phyloP scores from a whole-genome alignment of 2,329 filamentous ascomycete species.

The Madurella mycetomatis region DNA sequence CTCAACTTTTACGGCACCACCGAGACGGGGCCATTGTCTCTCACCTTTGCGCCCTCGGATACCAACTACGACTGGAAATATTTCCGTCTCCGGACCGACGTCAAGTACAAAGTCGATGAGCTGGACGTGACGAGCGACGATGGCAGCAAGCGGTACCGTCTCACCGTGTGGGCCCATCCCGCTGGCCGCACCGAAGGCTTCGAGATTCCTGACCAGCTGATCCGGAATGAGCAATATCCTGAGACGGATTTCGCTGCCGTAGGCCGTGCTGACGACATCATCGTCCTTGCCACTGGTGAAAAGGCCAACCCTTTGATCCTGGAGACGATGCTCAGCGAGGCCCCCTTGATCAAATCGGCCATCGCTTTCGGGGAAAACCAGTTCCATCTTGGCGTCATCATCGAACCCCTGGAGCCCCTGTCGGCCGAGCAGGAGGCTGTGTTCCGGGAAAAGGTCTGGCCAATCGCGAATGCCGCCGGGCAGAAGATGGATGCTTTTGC shows the following conservation, averaged over 20 bases:
- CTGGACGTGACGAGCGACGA: background rate
- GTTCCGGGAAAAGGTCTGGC: background rate
- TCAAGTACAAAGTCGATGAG: background rate
- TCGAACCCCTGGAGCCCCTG: background rate
- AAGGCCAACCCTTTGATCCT: background rate
- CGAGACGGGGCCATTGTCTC: background rate
- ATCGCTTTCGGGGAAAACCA: background rate
- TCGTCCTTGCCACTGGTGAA: background rate
- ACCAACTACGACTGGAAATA: background rate
- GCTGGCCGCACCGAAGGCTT: background rate
- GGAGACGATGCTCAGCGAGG: background rate
- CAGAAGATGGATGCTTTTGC: background rate
- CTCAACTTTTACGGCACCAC: slow-evolving; percentile 1
- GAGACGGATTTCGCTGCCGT: background rate
- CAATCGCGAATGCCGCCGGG: background rate
- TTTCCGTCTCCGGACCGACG: background rate
- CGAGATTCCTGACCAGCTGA: background rate
- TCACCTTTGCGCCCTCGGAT: background rate
- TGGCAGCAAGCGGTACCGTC: background rate
- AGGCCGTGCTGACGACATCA: background rate
- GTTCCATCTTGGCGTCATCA: background rate
- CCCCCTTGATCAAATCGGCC: background rate
- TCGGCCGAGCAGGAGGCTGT: background rate
- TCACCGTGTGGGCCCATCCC: background rate
- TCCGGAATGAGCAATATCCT: background rate